These are phyloP conservation scores for Aureobasidium sp. DNA, from an alignment of 2,329 filamentous ascomycete species.

Conservation along the genomic window DNA sequence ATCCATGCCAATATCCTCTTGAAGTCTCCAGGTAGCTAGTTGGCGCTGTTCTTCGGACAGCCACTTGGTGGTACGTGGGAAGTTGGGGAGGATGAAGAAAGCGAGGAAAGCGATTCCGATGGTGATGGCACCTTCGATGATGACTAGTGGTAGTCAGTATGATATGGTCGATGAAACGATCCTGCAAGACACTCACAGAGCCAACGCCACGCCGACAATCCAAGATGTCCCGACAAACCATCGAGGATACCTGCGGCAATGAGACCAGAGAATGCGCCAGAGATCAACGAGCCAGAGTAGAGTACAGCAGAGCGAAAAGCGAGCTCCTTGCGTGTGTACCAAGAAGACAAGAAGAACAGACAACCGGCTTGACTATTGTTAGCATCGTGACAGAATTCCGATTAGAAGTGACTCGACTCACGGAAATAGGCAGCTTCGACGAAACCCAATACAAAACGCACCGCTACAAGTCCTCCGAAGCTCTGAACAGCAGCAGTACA, in stretches of 20 bases:
- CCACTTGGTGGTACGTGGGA: conserved; percentile 27
- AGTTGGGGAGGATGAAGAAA: conserved; percentile 30
- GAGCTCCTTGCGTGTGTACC: conserved; percentile 46
- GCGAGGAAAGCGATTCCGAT: conserved; percentile 27
- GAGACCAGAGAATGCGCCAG: conserved; percentile 44
- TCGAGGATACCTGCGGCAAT: conserved; percentile 44
- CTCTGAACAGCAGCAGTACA: conserved; percentile 27
- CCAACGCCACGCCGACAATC: conserved; percentile 30
- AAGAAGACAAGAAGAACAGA: conserved; percentile 42
- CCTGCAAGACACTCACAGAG: conserved; percentile 13
- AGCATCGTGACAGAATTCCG: neutral
- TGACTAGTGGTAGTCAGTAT: conserved; percentile 18
- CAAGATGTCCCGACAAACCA: conserved; percentile 27
- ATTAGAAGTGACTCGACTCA: neutral
- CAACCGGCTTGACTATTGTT: conserved; percentile 27
- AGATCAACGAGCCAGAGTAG: conserved; percentile 43
- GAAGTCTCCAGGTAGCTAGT: conserved; percentile 24
- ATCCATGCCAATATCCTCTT: conserved; percentile 27
- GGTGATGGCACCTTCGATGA: conserved; percentile 31
- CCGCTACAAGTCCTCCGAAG: conserved; percentile 29
- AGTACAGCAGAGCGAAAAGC: conserved; percentile 44
- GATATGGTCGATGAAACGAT: neutral
- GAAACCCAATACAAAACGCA: conserved; percentile 33
- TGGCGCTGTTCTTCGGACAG: conserved; percentile 24
- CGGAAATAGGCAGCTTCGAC: conserved; percentile 36